phyloP scores from a whole-genome alignment of 108 stramenopile species.

The Craspedostauros australis region DNA sequence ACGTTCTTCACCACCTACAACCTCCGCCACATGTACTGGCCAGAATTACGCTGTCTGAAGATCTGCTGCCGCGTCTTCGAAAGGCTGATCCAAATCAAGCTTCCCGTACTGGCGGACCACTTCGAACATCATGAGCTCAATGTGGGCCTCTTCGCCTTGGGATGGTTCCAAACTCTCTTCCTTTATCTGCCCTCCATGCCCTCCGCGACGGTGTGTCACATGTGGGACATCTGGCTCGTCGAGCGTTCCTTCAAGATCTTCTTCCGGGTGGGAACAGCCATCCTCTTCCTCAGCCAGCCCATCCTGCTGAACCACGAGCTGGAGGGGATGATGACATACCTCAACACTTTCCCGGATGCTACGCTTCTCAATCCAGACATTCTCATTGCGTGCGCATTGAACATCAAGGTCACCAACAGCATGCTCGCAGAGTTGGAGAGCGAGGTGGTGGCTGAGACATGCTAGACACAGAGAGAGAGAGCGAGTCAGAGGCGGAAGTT shows the following conservation, averaged over 20 bases:
- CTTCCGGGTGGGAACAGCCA: conserved; percentile 84
- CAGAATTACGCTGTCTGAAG: conserved; percentile 81
- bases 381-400: conserved; percentile 80
- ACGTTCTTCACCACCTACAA: conserved; percentile 73
- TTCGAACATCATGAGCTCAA: conserved; percentile 88
- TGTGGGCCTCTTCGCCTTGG: conserved; percentile 83
- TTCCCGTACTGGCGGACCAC: conserved; percentile 84
- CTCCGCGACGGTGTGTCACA: conserved; percentile 79
- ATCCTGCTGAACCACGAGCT: conserved; percentile 81
- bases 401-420: conserved; percentile 85
- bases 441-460: too few species aligned
- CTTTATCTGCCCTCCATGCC: conserved; percentile 91
- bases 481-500: too few species aligned
- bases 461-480: too few species aligned
- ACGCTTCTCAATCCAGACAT: conserved; percentile 83
- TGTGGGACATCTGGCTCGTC: conserved; percentile 93
- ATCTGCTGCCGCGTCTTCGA: conserved; percentile 84
- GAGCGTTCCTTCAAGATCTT: conserved; percentile 86
- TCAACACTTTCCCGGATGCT: conserved; percentile 89
- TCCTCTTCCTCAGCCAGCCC: conserved; percentile 84
- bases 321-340: conserved; percentile 90
- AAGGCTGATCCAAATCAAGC: conserved; percentile 67
- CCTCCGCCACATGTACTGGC: conserved; percentile 85
- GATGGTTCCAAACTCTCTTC: conserved; percentile 90
- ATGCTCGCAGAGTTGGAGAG: conserved; percentile 76